Evolutionary conservation across 345 rosid genomes (phyloP).

Genomic region (Nasturtium officinale): DNA sequence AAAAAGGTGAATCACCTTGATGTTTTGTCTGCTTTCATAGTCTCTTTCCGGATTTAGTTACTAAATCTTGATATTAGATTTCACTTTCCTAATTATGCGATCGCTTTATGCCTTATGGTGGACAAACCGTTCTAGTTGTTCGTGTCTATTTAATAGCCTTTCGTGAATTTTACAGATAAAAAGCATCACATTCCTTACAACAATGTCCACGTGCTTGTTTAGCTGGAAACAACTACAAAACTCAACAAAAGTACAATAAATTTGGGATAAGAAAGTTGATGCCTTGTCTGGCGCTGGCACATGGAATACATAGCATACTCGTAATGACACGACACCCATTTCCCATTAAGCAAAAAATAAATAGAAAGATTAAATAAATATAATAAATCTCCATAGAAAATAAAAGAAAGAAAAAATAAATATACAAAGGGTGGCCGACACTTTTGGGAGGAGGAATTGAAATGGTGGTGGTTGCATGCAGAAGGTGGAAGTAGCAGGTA

Average conservation of each 20-base stretch:
- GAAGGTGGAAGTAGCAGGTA: slow-evolving; percentile 10
- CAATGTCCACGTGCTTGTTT: slow-evolving; percentile 29
- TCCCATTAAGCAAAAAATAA: slow-evolving; percentile 24
- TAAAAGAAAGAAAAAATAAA: slow-evolving; percentile 16
- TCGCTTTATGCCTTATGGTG: slow-evolving; percentile 1
- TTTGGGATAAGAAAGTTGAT: slow-evolving; percentile 37
- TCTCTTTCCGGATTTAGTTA: slow-evolving; percentile 7
- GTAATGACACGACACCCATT: slow-evolving; percentile 18
- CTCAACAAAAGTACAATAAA: slow-evolving; percentile 30
- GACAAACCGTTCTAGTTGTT: slow-evolving; percentile 33
- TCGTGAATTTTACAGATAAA: slow-evolving; percentile 23
- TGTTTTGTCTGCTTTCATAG: background rate
- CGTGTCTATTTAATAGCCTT: slow-evolving; percentile 23
- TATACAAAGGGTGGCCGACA: slow-evolving; percentile 39
- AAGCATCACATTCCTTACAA: slow-evolving; percentile 21
- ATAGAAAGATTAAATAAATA: slow-evolving; percentile 45
- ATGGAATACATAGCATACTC: slow-evolving; percentile 32
- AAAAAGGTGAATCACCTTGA: too few species aligned
- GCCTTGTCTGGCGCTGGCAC: slow-evolving; percentile 39
- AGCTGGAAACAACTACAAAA: slow-evolving; percentile 37
- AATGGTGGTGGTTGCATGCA: slow-evolving; percentile 29
- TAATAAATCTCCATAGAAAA: slow-evolving; percentile 35
- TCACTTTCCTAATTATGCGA: slow-evolving; percentile 17
- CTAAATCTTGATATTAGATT: slow-evolving; percentile 2
- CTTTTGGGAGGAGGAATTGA: slow-evolving; percentile 19